phyloP scores from a whole-genome alignment of 2,329 filamentous ascomycete genomes.

The Tricladium varicosporioides region DNA sequence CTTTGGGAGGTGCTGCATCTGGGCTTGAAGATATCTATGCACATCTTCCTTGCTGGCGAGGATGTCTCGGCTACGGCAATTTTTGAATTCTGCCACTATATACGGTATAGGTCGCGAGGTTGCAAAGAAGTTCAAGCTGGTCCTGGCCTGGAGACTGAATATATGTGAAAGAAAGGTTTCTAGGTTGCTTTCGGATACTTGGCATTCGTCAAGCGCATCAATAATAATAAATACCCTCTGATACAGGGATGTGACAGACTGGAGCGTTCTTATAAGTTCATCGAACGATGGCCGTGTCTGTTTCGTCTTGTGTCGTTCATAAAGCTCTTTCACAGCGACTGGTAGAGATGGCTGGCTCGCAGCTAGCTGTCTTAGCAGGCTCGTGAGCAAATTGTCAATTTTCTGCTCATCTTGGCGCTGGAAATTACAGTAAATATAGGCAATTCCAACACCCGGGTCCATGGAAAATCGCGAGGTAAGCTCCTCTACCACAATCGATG shows the following conservation, averaged over 20 bases:
- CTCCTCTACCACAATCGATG: slow-evolving; percentile 42
- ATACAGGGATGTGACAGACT: slow-evolving; percentile 20
- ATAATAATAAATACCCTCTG: slow-evolving; percentile 18
- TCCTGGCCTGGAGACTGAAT: slow-evolving; percentile 19
- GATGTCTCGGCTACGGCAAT: slow-evolving; percentile 3
- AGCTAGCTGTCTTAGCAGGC: slow-evolving; percentile 36
- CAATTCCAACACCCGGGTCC: no score
- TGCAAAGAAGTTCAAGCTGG: slow-evolving; percentile 30
- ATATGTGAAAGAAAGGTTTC: slow-evolving; percentile 6
- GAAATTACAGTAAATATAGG: no score
- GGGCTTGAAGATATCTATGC: slow-evolving; percentile 14
- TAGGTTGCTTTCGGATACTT: background rate
- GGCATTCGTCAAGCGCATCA: slow-evolving; percentile 26
- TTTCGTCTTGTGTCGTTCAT: slow-evolving; percentile 22
- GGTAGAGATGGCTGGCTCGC: slow-evolving; percentile 26
- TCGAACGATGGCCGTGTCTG: slow-evolving; percentile 27
- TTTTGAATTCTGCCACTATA: slow-evolving; percentile 29
- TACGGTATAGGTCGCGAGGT: slow-evolving; percentile 34
- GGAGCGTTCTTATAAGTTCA: slow-evolving; percentile 11
- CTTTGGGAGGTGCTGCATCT: slow-evolving; percentile 22
- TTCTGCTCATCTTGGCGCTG: no score
- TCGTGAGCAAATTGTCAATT: slow-evolving; percentile 21
- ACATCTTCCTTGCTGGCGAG: no score
- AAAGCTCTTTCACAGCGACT: slow-evolving; percentile 29
- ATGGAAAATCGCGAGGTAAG: slow-evolving; percentile 22